Percentiles rank a stretch among this genome's conserved stretches.
These are phyloP conservation scores for sorghum (Sorghum bicolor) DNA, from an alignment of 176 grass and related monocot genomes.

Conservation along the genomic window DNA sequence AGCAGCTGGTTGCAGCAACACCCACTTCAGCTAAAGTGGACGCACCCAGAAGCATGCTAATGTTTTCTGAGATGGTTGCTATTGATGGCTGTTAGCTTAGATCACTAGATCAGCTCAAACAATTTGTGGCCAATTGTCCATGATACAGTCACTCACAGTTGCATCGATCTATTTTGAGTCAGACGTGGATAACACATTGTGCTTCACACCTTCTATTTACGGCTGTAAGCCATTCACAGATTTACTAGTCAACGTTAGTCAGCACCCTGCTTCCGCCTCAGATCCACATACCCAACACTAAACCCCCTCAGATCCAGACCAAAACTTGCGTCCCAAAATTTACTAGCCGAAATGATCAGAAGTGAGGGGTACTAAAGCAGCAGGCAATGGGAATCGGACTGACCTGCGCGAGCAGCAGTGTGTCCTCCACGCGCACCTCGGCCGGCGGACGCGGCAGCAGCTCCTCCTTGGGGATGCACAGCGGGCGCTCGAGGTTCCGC, in stretches of 20 bases:
- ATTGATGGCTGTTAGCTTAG: background rate
- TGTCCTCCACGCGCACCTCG: conserved; percentile 41
- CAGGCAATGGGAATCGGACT: background rate
- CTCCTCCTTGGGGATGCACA: conserved; percentile 66
- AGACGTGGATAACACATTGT: background rate
- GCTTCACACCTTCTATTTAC: background rate
- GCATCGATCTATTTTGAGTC: background rate
- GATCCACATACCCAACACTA: conserved; percentile 14
- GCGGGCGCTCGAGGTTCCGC: conserved; percentile 64
- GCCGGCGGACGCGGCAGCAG: conserved; percentile 55
- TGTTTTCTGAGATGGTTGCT: background rate
- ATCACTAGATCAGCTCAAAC: conserved; percentile 9
- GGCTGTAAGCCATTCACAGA: background rate
- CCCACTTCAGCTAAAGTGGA: background rate
- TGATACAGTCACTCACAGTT: background rate
- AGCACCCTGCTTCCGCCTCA: background rate
- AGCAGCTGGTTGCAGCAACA: background rate
- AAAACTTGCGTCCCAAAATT: background rate
- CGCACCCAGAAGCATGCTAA: background rate
- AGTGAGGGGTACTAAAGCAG: background rate
- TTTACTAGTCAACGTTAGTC: conserved; percentile 28
- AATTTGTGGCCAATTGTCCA: background rate
- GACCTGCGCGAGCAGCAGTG: conserved; percentile 67
- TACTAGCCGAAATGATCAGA: background rate
- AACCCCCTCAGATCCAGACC: conserved; percentile 22